Evolutionary conservation across 2,329 filamentous ascomycete genomes (phyloP).

Genomic region (Pseudogymnoascus verrucosus): DNA sequence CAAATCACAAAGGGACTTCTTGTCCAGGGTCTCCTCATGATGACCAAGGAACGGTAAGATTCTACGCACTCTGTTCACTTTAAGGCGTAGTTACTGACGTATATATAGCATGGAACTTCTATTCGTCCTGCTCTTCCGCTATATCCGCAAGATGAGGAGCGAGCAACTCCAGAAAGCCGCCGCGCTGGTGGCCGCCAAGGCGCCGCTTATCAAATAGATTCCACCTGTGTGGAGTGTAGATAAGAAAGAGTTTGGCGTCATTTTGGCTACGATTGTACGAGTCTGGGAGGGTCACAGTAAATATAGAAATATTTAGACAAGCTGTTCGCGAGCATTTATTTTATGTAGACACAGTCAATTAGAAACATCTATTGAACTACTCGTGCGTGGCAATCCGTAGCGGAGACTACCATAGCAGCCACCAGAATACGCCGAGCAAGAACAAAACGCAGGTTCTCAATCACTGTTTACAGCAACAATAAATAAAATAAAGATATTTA

Average conservation of each 20-base stretch:
- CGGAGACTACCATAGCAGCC: background rate
- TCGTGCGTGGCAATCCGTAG: background rate
- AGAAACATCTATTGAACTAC: background rate
- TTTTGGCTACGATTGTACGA: slow-evolving; percentile 8
- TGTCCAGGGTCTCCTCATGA: slow-evolving; percentile 96
- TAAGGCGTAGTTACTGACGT: slow-evolving; percentile 13
- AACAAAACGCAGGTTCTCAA: background rate
- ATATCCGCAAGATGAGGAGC: slow-evolving; percentile 62
- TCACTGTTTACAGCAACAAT: background rate
- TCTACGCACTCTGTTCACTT: slow-evolving; percentile 8
- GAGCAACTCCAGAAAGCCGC: slow-evolving; percentile 62
- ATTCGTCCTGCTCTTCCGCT: slow-evolving; percentile 80
- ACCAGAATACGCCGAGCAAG: background rate
- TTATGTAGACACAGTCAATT: background rate
- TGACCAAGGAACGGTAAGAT: slow-evolving; percentile 87
- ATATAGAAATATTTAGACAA: slow-evolving; percentile 7
- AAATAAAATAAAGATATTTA: background rate
- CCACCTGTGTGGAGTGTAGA: background rate
- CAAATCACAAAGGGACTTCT: slow-evolving; percentile 89
- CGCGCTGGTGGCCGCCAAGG: slow-evolving; percentile 53
- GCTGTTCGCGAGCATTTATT: background rate
- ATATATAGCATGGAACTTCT: slow-evolving; percentile 64
- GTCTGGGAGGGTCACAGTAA: slow-evolving; percentile 6
- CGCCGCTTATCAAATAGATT: slow-evolving; percentile 29
- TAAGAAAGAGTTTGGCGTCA: slow-evolving; percentile 3